phyloP scores from a whole-genome alignment of 306 rosid genomes.

The Albizia julibrissin region DNA sequence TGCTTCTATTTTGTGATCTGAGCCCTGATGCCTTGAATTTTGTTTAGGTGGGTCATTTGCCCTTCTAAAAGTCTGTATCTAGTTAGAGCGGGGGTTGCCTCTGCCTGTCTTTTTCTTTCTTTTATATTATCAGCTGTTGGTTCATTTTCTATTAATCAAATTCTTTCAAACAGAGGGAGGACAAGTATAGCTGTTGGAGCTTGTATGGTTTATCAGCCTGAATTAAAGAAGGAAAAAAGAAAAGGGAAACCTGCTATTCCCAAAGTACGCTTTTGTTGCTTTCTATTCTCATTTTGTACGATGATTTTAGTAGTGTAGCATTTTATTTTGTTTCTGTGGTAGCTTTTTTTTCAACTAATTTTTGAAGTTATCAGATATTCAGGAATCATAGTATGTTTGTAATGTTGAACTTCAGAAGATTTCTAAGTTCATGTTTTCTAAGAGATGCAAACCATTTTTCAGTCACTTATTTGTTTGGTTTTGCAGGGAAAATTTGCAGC shows the following conservation, averaged over 20 bases:
- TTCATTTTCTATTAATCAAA: background rate
- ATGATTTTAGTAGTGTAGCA: background rate
- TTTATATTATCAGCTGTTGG: background rate
- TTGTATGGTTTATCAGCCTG: conserved; percentile 62
- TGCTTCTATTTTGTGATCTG: background rate
- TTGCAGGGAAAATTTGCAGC: conserved; percentile 56
- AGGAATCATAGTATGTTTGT: background rate
- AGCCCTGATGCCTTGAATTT: background rate
- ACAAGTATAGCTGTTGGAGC: conserved; percentile 85
- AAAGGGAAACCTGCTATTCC: conserved; percentile 76
- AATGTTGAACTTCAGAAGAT: conserved; percentile 15
- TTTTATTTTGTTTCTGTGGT: background rate
- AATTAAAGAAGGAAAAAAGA: conserved; percentile 57
- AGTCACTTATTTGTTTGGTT: conserved; percentile 19
- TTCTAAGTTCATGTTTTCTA: conserved; percentile 5
- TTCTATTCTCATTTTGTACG: conserved; percentile 17
- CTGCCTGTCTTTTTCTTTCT: background rate
- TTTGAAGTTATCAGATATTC: background rate
- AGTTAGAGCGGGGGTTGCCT: background rate
- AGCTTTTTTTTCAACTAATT: conserved; percentile 4
- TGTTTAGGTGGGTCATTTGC: background rate
- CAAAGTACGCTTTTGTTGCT: conserved; percentile 49
- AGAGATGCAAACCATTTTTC: background rate
- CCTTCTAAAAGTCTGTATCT: background rate
- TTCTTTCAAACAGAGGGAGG: conserved; percentile 71